phyloP scores from a whole-genome alignment of 2,329 filamentous ascomycete genomes.

The Colletotrichum sp. region DNA sequence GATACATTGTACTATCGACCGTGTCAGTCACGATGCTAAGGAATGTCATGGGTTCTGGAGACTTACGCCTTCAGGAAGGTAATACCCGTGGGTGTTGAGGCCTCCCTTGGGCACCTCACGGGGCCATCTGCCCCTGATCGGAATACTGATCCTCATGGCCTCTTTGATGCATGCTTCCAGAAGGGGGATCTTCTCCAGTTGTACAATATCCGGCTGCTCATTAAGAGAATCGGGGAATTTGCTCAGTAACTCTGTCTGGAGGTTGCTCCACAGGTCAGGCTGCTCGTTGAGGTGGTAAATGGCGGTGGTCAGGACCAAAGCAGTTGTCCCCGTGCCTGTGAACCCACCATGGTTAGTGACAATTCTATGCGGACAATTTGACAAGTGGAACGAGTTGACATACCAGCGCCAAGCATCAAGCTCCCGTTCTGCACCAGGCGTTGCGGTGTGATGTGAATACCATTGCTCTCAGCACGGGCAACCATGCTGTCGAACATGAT shows the following conservation, averaged over 20 bases:
- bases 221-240: not conserved
- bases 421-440: not conserved
- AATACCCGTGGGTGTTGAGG: not conserved
- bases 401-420: not conserved
- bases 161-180: not conserved
- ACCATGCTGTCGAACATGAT: not conserved
- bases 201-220: not conserved
- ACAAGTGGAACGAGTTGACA: not conserved
- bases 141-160: not conserved
- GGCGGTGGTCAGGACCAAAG: not conserved
- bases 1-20: not conserved
- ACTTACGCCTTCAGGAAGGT: not conserved
- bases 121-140: not conserved
- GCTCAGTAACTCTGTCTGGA: not conserved
- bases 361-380: too few relatives aligned
- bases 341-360: not conserved
- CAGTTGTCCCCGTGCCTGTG: not conserved
- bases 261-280: not conserved
- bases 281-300: not conserved
- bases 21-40: not conserved
- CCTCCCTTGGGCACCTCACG: not conserved
- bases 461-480: not conserved
- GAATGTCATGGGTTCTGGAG: rapidly evolving
- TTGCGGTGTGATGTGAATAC: not conserved
- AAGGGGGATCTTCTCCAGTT: not conserved